Evolutionary conservation across 768 basidiomycete genomes (phyloP).

Genomic region (Crucibulum laeve): DNA sequence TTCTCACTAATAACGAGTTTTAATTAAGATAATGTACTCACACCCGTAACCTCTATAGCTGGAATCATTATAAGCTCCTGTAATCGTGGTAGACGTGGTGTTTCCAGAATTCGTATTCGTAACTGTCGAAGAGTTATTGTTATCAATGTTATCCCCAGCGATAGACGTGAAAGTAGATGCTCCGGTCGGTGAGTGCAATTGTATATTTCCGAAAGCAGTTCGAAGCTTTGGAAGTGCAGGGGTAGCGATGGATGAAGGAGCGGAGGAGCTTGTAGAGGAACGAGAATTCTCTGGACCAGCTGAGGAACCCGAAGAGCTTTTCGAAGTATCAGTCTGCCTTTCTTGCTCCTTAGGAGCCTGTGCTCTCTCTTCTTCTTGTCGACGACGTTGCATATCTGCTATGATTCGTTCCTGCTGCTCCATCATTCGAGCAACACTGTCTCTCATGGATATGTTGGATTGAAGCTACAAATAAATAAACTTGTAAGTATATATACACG

Average conservation of each 20-base stretch:
- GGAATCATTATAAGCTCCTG: conserved; percentile 14
- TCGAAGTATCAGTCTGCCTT: background rate
- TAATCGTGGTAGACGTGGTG: conserved; percentile 13
- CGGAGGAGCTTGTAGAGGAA: background rate
- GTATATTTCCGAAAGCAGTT: background rate
- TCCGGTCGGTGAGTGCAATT: background rate
- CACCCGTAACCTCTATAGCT: conserved; percentile 2
- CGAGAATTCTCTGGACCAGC: background rate
- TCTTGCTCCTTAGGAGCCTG: background rate
- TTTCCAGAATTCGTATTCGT: conserved; percentile 14
- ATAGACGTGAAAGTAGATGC: conserved; percentile 3
- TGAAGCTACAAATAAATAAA: background rate
- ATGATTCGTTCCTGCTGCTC: background rate
- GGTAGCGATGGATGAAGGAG: background rate
- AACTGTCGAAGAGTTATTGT: conserved; percentile 10
- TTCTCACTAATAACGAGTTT: no score
- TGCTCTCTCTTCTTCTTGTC: background rate
- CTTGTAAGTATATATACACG: background rate
- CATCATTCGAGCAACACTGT: background rate
- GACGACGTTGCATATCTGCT: background rate
- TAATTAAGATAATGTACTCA: no score
- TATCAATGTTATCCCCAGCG: conserved; percentile 3
- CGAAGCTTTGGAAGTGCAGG: background rate
- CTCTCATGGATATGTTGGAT: background rate
- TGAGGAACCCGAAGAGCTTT: no score